Evolutionary conservation across 768 basidiomycete genomes (phyloP), one percentile per base, ranked within the genome.

Genomic region (Psilocybe cyanescens): DNA sequence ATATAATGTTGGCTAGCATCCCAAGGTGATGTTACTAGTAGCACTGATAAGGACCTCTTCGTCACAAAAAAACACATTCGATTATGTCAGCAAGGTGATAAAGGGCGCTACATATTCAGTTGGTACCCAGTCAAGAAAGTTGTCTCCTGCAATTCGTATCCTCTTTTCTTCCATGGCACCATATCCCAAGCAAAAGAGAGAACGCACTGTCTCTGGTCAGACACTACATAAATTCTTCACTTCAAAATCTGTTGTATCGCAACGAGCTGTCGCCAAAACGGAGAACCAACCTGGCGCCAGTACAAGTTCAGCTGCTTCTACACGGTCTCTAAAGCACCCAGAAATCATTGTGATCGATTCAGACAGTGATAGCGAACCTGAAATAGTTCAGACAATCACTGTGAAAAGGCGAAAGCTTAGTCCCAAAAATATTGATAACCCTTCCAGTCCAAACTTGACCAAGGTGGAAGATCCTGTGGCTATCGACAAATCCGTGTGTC

Each of bases 281-380:
- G 55, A 51, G 35, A 44, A 45, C 24, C 29, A 52, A 28, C n/a
- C 55, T 46, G 41, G 11, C 52, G 24, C 37, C 52, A 52, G 17
- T 17, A n/a, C 35, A 49, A 60, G 51, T 37, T 50, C 65, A n/a
- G 56, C 44, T 35, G 17, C 44, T 14, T 30, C 51, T 30, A 46
- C 31, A 44, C 59, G 29, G 44, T 33, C 45, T 39, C 51, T 49
- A 19, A 59, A 35, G 45, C 58, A 39, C 24, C 41, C 71, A 63
- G 82, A 88, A 64, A 68, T 87, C 63, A 88, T 89, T 50, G 72
- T 88, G 59, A 83, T 90, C 58, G 87, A 89, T 68, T 87, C 87
- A 17, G 87, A 88, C 65, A 81, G 81, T 55, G 86, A 88, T 29
- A 74, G 74, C 11, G 75, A 76, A 50, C 61, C 76, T 35, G 75